Evolutionary conservation across 2,329 filamentous ascomycete species (phyloP).

Genomic region (Aspergillus floridensis): DNA sequence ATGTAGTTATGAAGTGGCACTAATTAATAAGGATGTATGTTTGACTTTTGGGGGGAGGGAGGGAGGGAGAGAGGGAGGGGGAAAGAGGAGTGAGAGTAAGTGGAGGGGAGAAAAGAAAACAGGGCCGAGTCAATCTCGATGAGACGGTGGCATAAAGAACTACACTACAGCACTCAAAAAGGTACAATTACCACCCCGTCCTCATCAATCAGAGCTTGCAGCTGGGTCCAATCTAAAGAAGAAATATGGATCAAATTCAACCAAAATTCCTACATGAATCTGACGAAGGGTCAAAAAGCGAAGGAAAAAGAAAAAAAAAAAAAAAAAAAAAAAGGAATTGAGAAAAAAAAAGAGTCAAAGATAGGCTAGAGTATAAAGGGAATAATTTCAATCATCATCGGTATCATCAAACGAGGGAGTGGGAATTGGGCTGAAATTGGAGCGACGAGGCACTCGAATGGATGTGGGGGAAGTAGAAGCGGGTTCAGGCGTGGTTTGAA

Average conservation of each 20-base stretch:
- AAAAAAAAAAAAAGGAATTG: constrained; percentile 1
- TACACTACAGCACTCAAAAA: not conserved
- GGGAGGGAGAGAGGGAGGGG: not conserved
- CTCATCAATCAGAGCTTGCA: constrained; percentile 3
- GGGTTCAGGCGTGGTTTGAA: not conserved
- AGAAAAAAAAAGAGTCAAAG: not conserved
- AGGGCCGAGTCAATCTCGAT: constrained; percentile 12
- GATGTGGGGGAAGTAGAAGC: constrained; percentile 10
- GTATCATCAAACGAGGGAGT: constrained; percentile 5
- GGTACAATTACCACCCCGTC: constrained; percentile 1
- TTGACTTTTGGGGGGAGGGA: not conserved
- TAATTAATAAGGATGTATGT: constrained; percentile 1
- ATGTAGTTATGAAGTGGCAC: not conserved
- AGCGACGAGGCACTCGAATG: constrained; percentile 8
- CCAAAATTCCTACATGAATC: not conserved
- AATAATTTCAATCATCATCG: constrained; percentile 1
- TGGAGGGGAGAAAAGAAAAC: not conserved
- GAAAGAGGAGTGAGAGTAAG: too few relatives aligned
- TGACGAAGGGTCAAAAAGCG: not conserved
- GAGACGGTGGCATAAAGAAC: constrained; percentile 12
- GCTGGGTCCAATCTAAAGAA: not conserved
- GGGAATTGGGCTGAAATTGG: constrained; percentile 20
- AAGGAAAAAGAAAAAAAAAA: not conserved
- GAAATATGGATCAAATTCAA: not conserved
- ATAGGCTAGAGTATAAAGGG: constrained; percentile 2